Percentiles rank a stretch among this genome's conserved stretches.
Conservation (phyloP, 75 land plant genomes). For the Larix kaempferi region DNA sequence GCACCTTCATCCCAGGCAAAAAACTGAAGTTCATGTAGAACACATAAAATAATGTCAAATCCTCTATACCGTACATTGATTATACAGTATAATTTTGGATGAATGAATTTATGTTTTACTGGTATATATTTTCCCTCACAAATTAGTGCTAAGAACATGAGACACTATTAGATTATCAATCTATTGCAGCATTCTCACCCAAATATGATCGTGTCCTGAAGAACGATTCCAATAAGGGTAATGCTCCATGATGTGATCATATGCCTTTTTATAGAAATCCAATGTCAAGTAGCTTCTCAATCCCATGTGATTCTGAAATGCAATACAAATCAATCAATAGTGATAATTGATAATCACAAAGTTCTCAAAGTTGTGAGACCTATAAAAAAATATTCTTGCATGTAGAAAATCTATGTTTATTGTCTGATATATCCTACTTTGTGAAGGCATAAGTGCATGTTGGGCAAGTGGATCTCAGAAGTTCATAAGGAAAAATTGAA, state of each 20-base stretch:
- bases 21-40: slow-evolving; percentile 38
- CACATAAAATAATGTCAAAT: background rate
- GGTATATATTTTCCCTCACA: background rate
- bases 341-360: background rate
- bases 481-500: too few species aligned
- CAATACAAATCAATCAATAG: background rate
- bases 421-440: background rate
- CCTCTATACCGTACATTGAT: background rate
- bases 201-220: slow-evolving; percentile 88
- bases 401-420: background rate
- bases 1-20: slow-evolving; percentile 99
- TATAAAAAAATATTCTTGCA: background rate
- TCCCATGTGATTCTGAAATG: slow-evolving; percentile 48
- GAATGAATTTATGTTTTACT: background rate
- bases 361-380: background rate
- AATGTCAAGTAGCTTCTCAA: slow-evolving; percentile 73
- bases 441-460: background rate
- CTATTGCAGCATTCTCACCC: slow-evolving; percentile 46
- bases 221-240: slow-evolving; percentile 90
- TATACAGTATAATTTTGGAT: background rate
- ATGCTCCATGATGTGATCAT: slow-evolving; percentile 64
- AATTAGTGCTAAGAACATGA: background rate
- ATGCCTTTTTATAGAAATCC: slow-evolving; percentile 73
- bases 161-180: background rate
- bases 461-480: slow-evolving; percentile 1